Evolutionary conservation across 805 yeast species (phyloP).

Genomic region (Candida pseudoglaebosa): DNA sequence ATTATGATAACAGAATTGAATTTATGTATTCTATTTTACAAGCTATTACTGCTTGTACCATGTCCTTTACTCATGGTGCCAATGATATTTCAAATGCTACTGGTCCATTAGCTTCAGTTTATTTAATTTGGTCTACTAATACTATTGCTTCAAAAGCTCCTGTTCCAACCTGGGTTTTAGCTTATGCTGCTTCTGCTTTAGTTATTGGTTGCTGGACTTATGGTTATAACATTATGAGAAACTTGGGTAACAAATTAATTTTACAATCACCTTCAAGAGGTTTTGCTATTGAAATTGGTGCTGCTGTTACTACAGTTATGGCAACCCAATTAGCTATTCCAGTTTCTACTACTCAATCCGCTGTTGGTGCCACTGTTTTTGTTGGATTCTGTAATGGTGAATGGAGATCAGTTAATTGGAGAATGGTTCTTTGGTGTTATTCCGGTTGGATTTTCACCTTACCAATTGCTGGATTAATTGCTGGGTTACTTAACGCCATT

Average conservation of each 20-base stretch:
- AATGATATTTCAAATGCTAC: constrained; percentile 77
- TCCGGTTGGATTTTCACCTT: constrained; percentile 69
- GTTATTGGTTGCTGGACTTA: constrained; percentile 68
- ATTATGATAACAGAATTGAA: constrained; percentile 68
- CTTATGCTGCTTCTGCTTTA: constrained; percentile 62
- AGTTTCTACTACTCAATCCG: constrained; percentile 74
- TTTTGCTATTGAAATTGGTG: constrained; percentile 71
- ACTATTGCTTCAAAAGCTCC: constrained; percentile 43
- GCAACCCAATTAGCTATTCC: constrained; percentile 73
- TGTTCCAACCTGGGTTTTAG: constrained; percentile 70
- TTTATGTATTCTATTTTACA: constrained; percentile 65
- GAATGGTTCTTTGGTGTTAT: constrained; percentile 70
- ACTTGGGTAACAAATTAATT: constrained; percentile 70
- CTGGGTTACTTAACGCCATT: constrained; percentile 63
- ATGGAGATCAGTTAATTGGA: constrained; percentile 65
- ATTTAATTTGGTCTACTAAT: constrained; percentile 56
- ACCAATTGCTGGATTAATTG: constrained; percentile 69
- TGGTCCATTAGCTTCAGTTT: constrained; percentile 69
- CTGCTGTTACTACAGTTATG: constrained; percentile 71
- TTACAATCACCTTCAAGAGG: constrained; percentile 79
- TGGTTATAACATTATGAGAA: constrained; percentile 67
- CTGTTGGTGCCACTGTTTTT: constrained; percentile 73
- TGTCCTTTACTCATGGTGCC: constrained; percentile 82
- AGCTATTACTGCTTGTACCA: constrained; percentile 69
- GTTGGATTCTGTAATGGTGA: constrained; percentile 72